Percentiles rank a stretch among this genome's conserved stretches.
Evolutionary conservation across 257 asterid genomes (phyloP).

Genomic region (Fraxinus anomala): DNA sequence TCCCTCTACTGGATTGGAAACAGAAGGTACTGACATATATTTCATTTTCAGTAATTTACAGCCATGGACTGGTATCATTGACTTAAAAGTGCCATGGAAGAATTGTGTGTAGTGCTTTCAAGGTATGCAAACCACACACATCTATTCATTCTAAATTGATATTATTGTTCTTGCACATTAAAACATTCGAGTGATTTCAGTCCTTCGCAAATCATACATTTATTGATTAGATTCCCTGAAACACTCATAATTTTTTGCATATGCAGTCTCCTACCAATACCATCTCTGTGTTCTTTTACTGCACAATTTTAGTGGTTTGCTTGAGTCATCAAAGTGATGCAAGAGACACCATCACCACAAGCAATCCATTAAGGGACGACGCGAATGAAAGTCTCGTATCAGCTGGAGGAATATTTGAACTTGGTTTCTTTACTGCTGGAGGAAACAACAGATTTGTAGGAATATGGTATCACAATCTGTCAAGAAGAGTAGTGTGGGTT

Average conservation of each 20-base stretch:
- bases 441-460: conserved; percentile 37
- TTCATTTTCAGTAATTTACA: no score
- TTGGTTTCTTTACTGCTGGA: conserved; percentile 43
- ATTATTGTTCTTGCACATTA: neutral
- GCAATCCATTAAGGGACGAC: neutral
- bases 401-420: conserved; percentile 36
- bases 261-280: neutral
- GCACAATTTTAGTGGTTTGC: neutral
- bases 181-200: neutral
- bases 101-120: neutral
- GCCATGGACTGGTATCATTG: neutral
- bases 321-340: conserved; percentile 10
- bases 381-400: conserved; percentile 38
- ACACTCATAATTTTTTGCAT: neutral
- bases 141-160: neutral
- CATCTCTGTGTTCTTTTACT: neutral
- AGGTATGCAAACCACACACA: neutral
- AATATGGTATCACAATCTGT: conserved; percentile 38
- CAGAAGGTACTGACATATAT: no score
- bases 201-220: neutral
- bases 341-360: conserved; percentile 34
- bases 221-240: no score
- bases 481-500: conserved; percentile 51
- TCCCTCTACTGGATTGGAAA: no score
- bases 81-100: neutral